Evolutionary conservation across 768 basidiomycete genomes (phyloP).

Genomic region (Asterophora lycoperdoides): DNA sequence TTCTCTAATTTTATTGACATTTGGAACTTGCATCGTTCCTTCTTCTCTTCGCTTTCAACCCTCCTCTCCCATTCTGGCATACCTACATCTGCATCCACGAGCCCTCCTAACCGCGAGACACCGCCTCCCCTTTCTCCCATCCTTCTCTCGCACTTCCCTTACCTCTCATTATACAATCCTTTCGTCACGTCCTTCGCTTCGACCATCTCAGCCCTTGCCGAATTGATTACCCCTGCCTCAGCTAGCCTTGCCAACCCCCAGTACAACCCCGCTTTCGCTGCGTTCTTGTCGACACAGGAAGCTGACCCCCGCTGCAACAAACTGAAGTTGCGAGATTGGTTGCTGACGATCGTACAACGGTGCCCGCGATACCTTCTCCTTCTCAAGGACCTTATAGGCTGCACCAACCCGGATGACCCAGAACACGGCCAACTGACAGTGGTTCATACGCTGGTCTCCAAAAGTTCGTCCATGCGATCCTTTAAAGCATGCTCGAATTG

Average conservation of each 20-base stretch:
- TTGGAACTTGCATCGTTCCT: conserved; percentile 81
- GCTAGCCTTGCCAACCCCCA: conserved; percentile 32
- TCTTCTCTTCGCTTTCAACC: conserved; percentile 56
- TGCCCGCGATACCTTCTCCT: conserved; percentile 84
- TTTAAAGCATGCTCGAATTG: not conserved
- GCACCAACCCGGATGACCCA: conserved; percentile 59
- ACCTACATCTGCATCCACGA: conserved; percentile 6
- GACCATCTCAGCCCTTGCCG: conserved; percentile 53
- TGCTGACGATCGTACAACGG: conserved; percentile 82
- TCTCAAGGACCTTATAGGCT: conserved; percentile 73
- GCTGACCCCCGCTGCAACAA: conserved; percentile 65
- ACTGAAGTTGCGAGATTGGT: conserved; percentile 78
- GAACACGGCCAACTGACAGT: conserved; percentile 60
- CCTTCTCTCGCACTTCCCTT: conserved; percentile 80
- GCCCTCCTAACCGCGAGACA: conserved; percentile 30
- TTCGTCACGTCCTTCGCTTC: conserved; percentile 78
- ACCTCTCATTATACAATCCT: conserved; percentile 81
- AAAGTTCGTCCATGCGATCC: conserved; percentile 47
- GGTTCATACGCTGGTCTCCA: conserved; percentile 65
- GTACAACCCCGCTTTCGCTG: conserved; percentile 52
- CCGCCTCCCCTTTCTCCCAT: conserved; percentile 45
- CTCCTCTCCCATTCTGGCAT: conserved; percentile 31
- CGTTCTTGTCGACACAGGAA: conserved; percentile 64
- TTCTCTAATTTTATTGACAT: conserved; percentile 92
- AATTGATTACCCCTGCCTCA: conserved; percentile 45